Base-by-base conservation (phyloP, 2,329 filamentous ascomycete genomes). In the Diaporthe sp. region DNA sequence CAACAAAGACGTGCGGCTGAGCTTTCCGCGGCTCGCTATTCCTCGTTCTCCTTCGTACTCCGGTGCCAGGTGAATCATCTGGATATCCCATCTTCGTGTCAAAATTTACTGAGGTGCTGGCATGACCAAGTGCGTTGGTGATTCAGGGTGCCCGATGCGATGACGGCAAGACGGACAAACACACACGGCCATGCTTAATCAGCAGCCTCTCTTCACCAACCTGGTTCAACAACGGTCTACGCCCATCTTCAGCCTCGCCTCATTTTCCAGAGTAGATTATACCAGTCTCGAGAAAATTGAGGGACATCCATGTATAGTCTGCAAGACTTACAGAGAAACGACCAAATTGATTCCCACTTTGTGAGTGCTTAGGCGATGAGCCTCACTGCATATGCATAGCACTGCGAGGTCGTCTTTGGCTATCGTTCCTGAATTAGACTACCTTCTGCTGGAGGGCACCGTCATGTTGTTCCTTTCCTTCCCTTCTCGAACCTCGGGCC, bases 361-460 rank as follows among this genome's bases (percentile, higher is more conserved):
- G 35, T 19, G 35, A 10, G 12, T 22, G 9, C 3, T 17, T n/a
- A 12, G 9, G n/a, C n/a, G 5, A 25, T 17, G 35, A 40, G 28
- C 25, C 17, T 45, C 4, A 42, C n/a, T 38, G n/a, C 22, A 10
- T 25, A n/a, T n/a, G 12, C 22, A 42, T 17, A 22, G 13, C 28
- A n/a, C 12, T 25, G 30, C 22, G 1, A 12, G 28, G 28, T 50
- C 19, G 4, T 38, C 17, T 4, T 42, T 22, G 22, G 15, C 28
- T 38, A 67, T 38, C n/a, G 10, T 54, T 68, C 33, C n/a, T 40
- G 64, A 68, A 54, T 54, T 54, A 54, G 33, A 28, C 33, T 68
- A 68, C 47, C 22, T 52, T 38, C 30, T 68, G 47, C 33, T 54
- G 25, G 17, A 68, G 47, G 54, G 40, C n/a, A 68, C n/a, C 28